Percentiles rank a stretch among this genome's conserved stretches.
Conservation (phyloP, 2,329 filamentous ascomycete genomes). For the Aphanoascus verrucosus region DNA sequence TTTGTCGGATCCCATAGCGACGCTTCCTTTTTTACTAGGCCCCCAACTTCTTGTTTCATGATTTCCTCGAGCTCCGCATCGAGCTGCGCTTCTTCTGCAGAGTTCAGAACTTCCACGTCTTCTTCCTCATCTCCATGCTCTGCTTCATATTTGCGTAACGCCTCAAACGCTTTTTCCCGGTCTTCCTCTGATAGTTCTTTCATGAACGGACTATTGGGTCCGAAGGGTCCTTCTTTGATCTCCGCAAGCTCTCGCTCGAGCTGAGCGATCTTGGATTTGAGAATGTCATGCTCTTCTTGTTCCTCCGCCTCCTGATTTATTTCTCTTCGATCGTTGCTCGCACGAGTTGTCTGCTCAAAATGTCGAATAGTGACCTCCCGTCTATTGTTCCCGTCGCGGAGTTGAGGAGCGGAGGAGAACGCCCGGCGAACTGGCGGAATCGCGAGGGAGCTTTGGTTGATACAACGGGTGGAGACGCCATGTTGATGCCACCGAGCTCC, state of each 20-base stretch:
- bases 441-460: conserved; percentile 17
- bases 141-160: conserved; percentile 33
- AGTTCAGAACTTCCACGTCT: conserved; percentile 7
- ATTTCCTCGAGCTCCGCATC: conserved; percentile 7
- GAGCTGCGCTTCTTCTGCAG: conserved; percentile 7
- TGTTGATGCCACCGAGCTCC: conserved; percentile 37
- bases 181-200: conserved; percentile 33
- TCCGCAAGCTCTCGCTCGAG: conserved; percentile 33
- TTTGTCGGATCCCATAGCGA: conserved; percentile 27
- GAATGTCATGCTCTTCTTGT: conserved; percentile 27
- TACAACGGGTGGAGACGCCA: conserved; percentile 28
- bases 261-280: conserved; percentile 30
- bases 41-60: conserved; percentile 22
- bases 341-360: conserved; percentile 33
- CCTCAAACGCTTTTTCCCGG: conserved; percentile 32
- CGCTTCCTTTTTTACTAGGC: conserved; percentile 27
- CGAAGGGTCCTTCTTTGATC: conserved; percentile 35
- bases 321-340: conserved; percentile 28
- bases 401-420: conserved; percentile 26
- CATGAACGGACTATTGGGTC: conserved; percentile 36
- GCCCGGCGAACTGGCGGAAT: conserved; percentile 18
- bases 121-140: conserved; percentile 23
- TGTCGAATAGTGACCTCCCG: conserved; percentile 35
- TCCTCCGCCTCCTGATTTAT: conserved; percentile 34
- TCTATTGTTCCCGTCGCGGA: conserved; percentile 23